phyloP scores from a whole-genome alignment of 306 rosid species.

The Cicer bijugum region DNA sequence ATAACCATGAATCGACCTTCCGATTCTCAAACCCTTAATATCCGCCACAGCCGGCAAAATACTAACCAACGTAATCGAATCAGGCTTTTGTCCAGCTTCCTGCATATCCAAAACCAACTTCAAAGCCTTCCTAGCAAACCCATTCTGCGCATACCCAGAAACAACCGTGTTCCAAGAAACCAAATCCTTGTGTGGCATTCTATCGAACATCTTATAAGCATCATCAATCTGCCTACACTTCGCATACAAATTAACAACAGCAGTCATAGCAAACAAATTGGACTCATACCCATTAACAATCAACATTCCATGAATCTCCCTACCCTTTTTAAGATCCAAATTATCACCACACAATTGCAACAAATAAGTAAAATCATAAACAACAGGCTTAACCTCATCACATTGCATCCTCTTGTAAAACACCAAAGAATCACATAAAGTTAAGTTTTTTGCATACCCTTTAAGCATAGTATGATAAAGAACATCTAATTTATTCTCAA shows the following conservation, averaged over 20 bases:
- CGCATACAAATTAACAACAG: constrained; percentile 72
- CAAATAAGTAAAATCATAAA: constrained; percentile 84
- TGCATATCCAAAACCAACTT: constrained; percentile 67
- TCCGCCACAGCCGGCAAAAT: constrained; percentile 86
- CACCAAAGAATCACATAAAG: constrained; percentile 51
- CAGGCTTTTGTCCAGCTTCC: constrained; percentile 68
- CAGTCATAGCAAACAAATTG: constrained; percentile 84
- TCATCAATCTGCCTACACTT: constrained; percentile 73
- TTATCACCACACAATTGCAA: constrained; percentile 71
- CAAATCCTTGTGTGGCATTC: constrained; percentile 82
- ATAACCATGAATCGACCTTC: constrained; percentile 77
- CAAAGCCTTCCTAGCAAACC: constrained; percentile 62
- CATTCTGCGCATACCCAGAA: constrained; percentile 85
- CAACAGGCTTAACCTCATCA: constrained; percentile 73
- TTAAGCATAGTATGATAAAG: constrained; percentile 88
- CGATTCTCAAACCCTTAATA: constrained; percentile 62
- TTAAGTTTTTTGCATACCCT: constrained; percentile 74
- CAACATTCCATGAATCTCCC: constrained; percentile 77
- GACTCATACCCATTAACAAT: constrained; percentile 63
- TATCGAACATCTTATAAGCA: constrained; percentile 81
- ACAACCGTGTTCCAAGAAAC: constrained; percentile 84
- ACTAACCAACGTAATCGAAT: constrained; percentile 79
- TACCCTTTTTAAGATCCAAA: constrained; percentile 73
- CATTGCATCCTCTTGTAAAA: constrained; percentile 66
- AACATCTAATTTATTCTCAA: constrained; percentile 68